These are phyloP conservation scores for Coemansia sp. DNA, from an alignment of 192 early-diverging fungal species.

Conservation along the genomic window DNA sequence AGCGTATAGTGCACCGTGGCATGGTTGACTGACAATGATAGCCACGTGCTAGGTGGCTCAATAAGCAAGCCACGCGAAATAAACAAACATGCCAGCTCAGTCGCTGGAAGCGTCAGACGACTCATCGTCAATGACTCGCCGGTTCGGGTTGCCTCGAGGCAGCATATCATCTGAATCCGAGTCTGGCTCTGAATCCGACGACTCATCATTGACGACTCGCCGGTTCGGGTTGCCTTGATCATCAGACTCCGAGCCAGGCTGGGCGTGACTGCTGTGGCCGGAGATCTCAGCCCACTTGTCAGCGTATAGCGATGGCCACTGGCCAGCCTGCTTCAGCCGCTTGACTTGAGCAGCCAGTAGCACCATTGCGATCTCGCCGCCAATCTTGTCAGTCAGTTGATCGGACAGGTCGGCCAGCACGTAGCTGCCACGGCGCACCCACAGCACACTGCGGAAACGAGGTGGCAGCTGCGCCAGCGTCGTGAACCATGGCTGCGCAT, in stretches of 20 bases:
- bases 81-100: too few species aligned
- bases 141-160: conserved; percentile 18
- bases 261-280: conserved; percentile 2
- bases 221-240: conserved; percentile 15
- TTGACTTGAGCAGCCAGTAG: conserved; percentile 76
- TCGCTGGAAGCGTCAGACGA: conserved; percentile 6
- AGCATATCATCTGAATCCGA: conserved; percentile 1
- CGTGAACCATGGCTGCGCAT: conserved; percentile 50
- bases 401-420: conserved; percentile 62
- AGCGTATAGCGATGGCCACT: conserved; percentile 40
- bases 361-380: conserved; percentile 73
- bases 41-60: neutral
- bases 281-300: conserved; percentile 19
- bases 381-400: conserved; percentile 67
- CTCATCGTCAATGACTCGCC: neutral
- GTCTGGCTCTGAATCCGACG: neutral
- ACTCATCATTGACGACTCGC: neutral
- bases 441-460: conserved; percentile 75
- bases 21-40: neutral
- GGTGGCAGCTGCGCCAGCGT: conserved; percentile 72
- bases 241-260: neutral
- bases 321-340: conserved; percentile 52
- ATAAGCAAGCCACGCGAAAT: neutral
- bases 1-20: neutral
- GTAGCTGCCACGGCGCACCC: conserved; percentile 76